These are phyloP conservation scores for Botrytis medusae DNA, from an alignment of 2,329 filamentous ascomycete genomes.

Conservation along the genomic window DNA sequence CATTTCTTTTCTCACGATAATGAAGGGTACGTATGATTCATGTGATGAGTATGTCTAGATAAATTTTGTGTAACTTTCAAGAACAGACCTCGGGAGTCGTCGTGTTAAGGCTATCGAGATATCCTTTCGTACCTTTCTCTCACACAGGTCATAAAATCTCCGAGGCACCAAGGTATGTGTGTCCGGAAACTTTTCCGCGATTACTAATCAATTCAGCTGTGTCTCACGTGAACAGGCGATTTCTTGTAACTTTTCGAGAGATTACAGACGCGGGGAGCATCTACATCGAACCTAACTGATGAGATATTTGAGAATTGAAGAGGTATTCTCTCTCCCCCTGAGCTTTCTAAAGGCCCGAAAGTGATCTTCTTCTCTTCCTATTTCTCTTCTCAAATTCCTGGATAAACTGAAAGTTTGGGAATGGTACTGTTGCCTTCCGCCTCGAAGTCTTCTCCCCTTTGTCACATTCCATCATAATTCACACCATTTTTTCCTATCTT, in stretches of 20 bases:
- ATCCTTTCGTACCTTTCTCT: not conserved
- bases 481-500: not conserved
- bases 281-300: not conserved
- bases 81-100: not conserved
- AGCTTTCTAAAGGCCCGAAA: accelerated
- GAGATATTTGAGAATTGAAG: not conserved
- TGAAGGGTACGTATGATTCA: not conserved
- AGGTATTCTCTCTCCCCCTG: not conserved
- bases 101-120: not conserved
- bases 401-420: not conserved
- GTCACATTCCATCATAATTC: not conserved
- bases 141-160: not conserved
- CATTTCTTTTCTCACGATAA: not conserved
- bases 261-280: not conserved
- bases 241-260: not conserved
- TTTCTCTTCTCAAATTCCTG: not conserved
- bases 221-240: not conserved
- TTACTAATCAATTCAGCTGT: not conserved
- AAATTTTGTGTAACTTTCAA: not conserved
- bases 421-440: not conserved
- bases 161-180: not conserved
- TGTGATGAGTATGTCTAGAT: not conserved
- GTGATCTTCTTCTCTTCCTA: not conserved
- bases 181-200: not conserved
- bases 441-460: not conserved